A percentile compares a stretch with the other conserved stretches of the same genome.
Conservation (phyloP, 306 rosid species). For the Sicyos edulis region DNA sequence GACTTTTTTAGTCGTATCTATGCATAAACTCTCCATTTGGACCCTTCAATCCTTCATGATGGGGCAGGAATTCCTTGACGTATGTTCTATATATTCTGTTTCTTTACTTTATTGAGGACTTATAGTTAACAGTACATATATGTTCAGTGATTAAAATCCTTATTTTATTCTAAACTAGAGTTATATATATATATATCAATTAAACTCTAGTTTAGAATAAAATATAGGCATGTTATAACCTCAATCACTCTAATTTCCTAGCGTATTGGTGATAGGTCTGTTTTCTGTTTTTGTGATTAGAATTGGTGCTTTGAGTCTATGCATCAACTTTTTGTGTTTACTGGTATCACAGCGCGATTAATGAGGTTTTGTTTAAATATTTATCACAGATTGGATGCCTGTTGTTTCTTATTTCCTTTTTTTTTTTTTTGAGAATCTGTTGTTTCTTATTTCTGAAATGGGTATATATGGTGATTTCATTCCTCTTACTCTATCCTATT, state of each 20-base stretch:
- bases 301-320: not conserved
- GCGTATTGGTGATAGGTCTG: not conserved
- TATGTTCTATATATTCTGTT: not conserved
- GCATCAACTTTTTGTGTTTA: not conserved
- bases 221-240: not conserved
- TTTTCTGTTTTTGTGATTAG: not conserved
- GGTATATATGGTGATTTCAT: not conserved
- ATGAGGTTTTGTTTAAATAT: not conserved
- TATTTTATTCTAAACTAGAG: too few species aligned
- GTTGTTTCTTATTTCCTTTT: not conserved
- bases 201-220: too few species aligned
- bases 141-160: not conserved
- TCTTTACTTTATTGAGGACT: not conserved
- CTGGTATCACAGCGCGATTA: not conserved
- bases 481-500: not conserved
- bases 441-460: not conserved
- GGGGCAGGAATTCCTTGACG: not conserved
- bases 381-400: not conserved
- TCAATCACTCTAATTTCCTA: not conserved
- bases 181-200: not conserved
- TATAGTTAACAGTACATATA: not conserved
- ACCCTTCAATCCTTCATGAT: not conserved
- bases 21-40: not conserved
- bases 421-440: too few species aligned
- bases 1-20: not conserved